Base-by-base conservation (phyloP, 805 yeast species). In the Saturnispora zaruensis region DNA sequence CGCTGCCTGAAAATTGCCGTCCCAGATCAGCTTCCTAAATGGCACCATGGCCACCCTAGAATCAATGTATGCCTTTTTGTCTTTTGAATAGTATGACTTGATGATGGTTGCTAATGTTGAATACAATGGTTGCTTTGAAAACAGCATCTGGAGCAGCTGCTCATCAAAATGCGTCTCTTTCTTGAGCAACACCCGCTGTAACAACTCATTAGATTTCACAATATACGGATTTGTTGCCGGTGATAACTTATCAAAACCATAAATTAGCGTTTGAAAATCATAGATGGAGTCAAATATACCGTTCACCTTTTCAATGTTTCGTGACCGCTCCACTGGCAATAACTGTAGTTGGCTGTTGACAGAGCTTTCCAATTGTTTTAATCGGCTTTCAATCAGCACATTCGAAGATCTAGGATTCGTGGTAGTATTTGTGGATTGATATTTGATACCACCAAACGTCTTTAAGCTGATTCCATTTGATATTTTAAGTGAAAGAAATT, bases 1-100 rank as follows among this genome's bases (percentile, higher is more conserved):
- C 0, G 89, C 87, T 40, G 70, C 68, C 25, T 72, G 69, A 51
- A 81, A 70, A 45, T 82, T 79, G 1, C 79, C 84, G 53, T 77
- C 71, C 65, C 72, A 81, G 2, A 84, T 61, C n/a, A 80, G 70
- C 40, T 72, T 63, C 18, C 90, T 63, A 53, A 84, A 76, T 3
- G 89, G 85, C n/a, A 84, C 74, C 68, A 81, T 69, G 3, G 83
- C 79, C 0, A 66, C 59, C 0, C 64, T 61, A 45, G 65, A 63
- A 8, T 66, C 68, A 8, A 79, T 68, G 34, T 45, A 50, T 1
- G 18, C 38, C 6, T 49, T 51, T 5, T 56, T 44, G 44, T 59
- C 54, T 44, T 53, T 57, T n/a, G 51, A 41, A 48, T 65, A 61
- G 43, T 53, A 67, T 21, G 60, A 26, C 16, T 61, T 56, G 5